These are phyloP conservation scores for Mucor plumbeus DNA, from an alignment of 371 early-diverging fungal genomes.

Conservation along the genomic window DNA sequence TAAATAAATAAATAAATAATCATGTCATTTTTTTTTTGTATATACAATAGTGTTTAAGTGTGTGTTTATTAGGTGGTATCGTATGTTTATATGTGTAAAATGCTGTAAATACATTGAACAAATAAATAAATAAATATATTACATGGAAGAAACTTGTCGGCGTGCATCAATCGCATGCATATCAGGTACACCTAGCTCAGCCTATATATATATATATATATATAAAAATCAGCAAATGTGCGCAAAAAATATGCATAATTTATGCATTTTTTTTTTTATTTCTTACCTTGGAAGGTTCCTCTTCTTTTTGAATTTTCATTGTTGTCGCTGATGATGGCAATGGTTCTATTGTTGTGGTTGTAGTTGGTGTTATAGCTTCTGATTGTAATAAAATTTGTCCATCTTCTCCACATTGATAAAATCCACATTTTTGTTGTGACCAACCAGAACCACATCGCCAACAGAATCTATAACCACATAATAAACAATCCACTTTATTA, in stretches of 20 bases:
- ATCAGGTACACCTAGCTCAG: constrained; percentile 52
- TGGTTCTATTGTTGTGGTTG: not conserved
- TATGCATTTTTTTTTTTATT: not conserved
- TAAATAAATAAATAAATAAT: not conserved
- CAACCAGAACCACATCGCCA: constrained; percentile 61
- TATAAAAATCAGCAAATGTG: not conserved
- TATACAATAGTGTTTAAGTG: not conserved
- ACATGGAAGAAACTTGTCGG: constrained; percentile 13
- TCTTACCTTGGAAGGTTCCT: constrained; percentile 6
- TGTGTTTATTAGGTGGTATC: not conserved
- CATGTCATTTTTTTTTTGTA: constrained; percentile 3
- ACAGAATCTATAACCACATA: constrained; percentile 76
- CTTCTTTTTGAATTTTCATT: constrained; percentile 13
- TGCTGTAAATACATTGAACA: not conserved
- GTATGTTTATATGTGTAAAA: not conserved
- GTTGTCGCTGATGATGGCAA: not conserved
- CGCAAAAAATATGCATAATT: not conserved
- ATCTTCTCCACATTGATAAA: constrained; percentile 44
- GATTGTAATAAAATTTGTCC: not conserved
- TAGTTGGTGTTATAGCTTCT: not conserved
- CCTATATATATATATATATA: constrained; percentile 21
- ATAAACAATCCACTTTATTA: constrained; percentile 77
- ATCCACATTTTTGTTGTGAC: constrained; percentile 50
- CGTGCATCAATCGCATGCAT: constrained; percentile 43
- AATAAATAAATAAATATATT: not conserved